Evolutionary conservation across 2,329 filamentous ascomycete species (phyloP).

Genomic region (Pleoardoris graminearum): DNA sequence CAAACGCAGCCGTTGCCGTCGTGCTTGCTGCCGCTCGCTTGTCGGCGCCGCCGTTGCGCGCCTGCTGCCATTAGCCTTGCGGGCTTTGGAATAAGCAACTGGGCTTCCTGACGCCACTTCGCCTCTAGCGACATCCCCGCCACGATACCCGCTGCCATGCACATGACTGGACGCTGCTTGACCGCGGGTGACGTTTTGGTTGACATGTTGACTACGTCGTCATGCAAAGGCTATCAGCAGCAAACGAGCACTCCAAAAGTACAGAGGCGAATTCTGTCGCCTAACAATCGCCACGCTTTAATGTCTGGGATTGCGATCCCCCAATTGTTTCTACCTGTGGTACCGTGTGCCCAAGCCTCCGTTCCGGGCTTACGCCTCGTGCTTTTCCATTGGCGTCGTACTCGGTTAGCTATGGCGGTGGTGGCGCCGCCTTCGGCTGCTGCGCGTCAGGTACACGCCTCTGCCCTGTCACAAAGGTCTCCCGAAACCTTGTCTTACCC

Average conservation of each 20-base stretch:
- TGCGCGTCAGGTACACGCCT: constrained; percentile 4
- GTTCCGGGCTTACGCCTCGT: neutral
- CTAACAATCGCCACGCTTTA: neutral
- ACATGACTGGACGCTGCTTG: too few relatives aligned
- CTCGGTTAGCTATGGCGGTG: neutral
- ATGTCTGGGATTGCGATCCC: neutral
- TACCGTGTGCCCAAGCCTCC: neutral
- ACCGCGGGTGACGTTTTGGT: too few relatives aligned
- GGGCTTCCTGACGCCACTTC: neutral
- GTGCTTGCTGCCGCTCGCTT: constrained; percentile 9
- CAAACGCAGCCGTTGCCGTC: constrained; percentile 19
- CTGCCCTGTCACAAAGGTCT: constrained; percentile 16
- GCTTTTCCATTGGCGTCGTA: neutral
- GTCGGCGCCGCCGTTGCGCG: constrained; percentile 2
- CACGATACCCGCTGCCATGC: neutral
- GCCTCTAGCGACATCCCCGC: neutral
- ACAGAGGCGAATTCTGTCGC: neutral
- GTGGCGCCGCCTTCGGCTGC: constrained; percentile 5
- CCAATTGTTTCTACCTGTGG: neutral
- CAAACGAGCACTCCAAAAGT: too few relatives aligned
- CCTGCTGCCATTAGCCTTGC: neutral
- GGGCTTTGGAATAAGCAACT: neutral
- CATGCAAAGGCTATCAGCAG: too few relatives aligned
- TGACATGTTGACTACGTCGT: too few relatives aligned
- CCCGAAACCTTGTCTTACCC: constrained; percentile 16